Evolutionary conservation across 2,329 filamentous ascomycete species (phyloP), one percentile per base, ranked within the genome.

Genomic region (Geosmithia putterillii): DNA sequence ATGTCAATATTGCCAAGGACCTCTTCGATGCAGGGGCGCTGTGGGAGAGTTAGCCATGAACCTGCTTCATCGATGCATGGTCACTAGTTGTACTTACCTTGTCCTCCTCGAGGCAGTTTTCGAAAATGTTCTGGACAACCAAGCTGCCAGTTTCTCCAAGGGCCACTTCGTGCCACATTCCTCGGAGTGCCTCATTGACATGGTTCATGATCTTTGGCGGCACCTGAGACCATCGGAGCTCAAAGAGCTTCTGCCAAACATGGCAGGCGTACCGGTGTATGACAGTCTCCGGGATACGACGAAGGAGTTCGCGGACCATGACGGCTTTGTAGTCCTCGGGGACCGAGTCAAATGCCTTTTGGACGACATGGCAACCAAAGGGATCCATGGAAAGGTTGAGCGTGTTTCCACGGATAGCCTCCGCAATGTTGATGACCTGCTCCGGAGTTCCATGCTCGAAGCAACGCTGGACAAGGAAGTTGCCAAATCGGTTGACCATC

Each of bases 191-290:
- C 53, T 96, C 88, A 56, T 98, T 98, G 64, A 98, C 94, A 55
- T 86, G 95, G 56, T 85, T 86, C 92, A 98, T 98, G 64, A 98
- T 95, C 63, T 95, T 89, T 20, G 92, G 92, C 37, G 92, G 92
- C 35, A 88, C 86, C 54, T 89, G 84, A 49, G 81, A 87, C 92
- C 92, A 98, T 56, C 92, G 83, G 52, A 98, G 77, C 63, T 98
- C 92, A 60, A 98, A 98, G 22, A 98, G 77, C 70, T 98, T 98
- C 69, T 98, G 92, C 92, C 92, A 98, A 49, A 98, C 92, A 62
- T 98, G 92, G 57, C 92, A 98, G 46, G 92, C 92, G 65, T 98
- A 98, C 52, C 94, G 85, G 65, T 98, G 94, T 57, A 98, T 92
- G 50, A 98, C 89, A 2, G 92, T 98, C 64, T 98, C 90, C 0